phyloP scores from a whole-genome alignment of 225 moss, liverwort and hornwort species.

The Anthoceros angustus region DNA sequence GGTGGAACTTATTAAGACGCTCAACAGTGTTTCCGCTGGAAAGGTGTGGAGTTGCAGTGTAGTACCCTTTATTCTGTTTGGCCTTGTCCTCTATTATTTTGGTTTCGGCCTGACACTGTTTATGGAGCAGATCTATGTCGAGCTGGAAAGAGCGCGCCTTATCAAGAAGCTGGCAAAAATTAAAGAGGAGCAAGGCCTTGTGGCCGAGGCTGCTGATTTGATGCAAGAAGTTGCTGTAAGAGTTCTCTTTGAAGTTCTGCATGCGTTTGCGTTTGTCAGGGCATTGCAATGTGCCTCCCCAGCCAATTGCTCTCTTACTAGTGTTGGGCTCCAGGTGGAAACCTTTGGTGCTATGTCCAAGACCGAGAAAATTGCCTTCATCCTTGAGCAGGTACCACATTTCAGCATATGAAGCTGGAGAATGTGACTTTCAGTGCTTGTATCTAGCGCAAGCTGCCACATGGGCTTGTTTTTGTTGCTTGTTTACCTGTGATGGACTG shows the following conservation, averaged over 20 bases:
- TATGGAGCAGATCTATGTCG: slow-evolving; percentile 73
- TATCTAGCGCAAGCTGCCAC: not conserved
- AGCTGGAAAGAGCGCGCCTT: slow-evolving; percentile 85
- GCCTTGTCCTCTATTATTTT: not conserved
- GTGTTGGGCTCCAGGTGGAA: slow-evolving; percentile 49
- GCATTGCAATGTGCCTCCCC: not conserved
- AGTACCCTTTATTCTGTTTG: slow-evolving; percentile 5
- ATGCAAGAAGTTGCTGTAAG: slow-evolving; percentile 99
- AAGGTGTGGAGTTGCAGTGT: slow-evolving; percentile 38
- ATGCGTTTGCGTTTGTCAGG: not conserved
- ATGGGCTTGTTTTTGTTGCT: no score
- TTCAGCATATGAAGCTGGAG: no score
- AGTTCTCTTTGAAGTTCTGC: not conserved
- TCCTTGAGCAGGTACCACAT: slow-evolving; percentile 65
- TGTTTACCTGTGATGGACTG: no score
- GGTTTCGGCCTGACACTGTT: not conserved
- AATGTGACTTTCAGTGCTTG: not conserved
- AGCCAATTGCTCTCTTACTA: not conserved
- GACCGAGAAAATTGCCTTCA: slow-evolving; percentile 97
- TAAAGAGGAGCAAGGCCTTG: slow-evolving; percentile 81
- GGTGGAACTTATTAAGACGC: slow-evolving; percentile 82
- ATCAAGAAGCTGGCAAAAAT: slow-evolving; percentile 97
- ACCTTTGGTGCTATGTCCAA: slow-evolving; percentile 99
- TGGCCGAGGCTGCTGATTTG: slow-evolving; percentile 93
- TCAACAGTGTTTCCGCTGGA: slow-evolving; percentile 87